Evolutionary conservation across 192 early-diverging fungal species (phyloP), one percentile per base, ranked within the genome.

Genomic region (Coemansia sp.): DNA sequence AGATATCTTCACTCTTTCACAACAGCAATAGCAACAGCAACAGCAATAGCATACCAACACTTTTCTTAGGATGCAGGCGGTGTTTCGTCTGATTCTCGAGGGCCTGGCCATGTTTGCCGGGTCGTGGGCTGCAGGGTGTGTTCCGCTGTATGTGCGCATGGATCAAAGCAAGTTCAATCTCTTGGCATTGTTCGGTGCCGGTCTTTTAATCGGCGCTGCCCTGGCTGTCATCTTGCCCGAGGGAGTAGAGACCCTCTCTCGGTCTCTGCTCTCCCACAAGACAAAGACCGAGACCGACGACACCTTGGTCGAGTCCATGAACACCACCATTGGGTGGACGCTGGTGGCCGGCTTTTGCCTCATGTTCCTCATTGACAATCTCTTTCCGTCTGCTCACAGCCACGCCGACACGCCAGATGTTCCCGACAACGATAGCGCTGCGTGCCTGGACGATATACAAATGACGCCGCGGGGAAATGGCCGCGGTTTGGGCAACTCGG

Each of bases 181-280:
- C 33, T 78, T 94, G 33, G 93, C 79, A 16, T 70, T 93, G 11
- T 92, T 95, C 78, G 92, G 93, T 24, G 88, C 92, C 11, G 96
- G 96, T 16, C 87, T 98, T 23, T 83, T 98, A n/a, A 88, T 96
- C 43, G 94, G 94, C 24, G 93, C 94, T 5, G 90, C 93, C 0
- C 80, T 98, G 26, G 86, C 91, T n/a, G 93, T 98, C 6, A 96
- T 98, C 62, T 79, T 98, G 59, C 96, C 96, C 5, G 96, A 98
- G 75, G 96, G 96, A 26, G 88, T 98, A 35, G 94, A 96, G 69
- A 94, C 94, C 0, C 85, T 98, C 31, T 86, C 87, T 40, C 81
- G 66, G 7, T 76, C 82, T 0, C 38, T 74, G 55, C 62, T 71
- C 11, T n/a, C 68, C 6, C 40, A 40, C 10, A 62, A 70, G 45